Base-by-base conservation (phyloP, 306 rosid species). In the Castanea mollissima region DNA sequence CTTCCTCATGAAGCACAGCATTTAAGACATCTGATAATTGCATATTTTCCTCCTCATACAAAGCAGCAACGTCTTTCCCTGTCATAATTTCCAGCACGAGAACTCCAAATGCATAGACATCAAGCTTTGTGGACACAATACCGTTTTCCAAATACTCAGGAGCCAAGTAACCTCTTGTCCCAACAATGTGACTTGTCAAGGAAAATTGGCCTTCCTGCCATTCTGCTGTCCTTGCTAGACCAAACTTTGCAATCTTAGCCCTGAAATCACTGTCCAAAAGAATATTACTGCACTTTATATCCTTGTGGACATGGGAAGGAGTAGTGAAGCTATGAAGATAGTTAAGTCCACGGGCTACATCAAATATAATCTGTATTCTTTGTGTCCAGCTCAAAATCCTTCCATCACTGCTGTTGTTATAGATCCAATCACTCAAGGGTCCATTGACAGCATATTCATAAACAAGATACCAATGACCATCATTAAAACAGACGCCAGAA, bases 81-180 rank as follows among this genome's bases (percentile, higher is more conserved):
- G 89, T 91, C 67, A 90, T 70, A 15, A 88, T 80, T 79, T 95
- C 99, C 75, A 90, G 81, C 88, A 91, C 63, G 49, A 93, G 76
- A 52, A 88, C 85, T 71, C 97, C 97, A 82, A 95, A 92, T 59
- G 97, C 86, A 72, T 92, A 92, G 25, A 93, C 96, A 87, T 90
- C 99, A 72, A 92, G 81, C 80, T 90, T 92, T 19, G 94, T 85
- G 19, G 99, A 95, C 1, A 93, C 81, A 67, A 95, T 19, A 41
- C 99, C 99, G 55, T 93, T 69, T 83, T 92, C 98, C 76, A 92
- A 76, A 83, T 93, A 93, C 88, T 95, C 99, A 0, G 98, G 98
- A 68, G 98, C 92, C 97, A 93, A 88, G 74, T 90, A 95, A 60
- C 99, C 98, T 83, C 92, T 85, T 46, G 91, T 95, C 41, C 99